These are phyloP conservation scores for Cladosporium sphaerospermum DNA, from an alignment of 2,329 filamentous ascomycete genomes.

Conservation along the genomic window DNA sequence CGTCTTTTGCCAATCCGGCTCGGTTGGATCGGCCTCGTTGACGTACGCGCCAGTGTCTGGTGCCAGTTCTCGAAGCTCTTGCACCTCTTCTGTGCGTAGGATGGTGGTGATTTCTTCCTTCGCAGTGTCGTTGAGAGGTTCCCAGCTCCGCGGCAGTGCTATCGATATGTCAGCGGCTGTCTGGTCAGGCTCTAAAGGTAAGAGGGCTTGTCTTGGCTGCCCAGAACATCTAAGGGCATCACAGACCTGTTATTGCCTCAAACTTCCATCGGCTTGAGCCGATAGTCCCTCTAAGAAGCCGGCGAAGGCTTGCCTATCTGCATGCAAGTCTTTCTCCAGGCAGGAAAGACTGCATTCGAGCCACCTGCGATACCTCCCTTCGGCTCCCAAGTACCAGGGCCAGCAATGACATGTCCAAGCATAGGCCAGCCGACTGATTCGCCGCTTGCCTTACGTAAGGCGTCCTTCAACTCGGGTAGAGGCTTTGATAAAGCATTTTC, in stretches of 20 bases:
- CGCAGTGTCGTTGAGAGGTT: slow-evolving; percentile 29
- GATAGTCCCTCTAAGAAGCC: too few species aligned
- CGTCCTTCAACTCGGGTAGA: background rate
- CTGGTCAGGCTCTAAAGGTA: too few species aligned
- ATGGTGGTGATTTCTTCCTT: slow-evolving; percentile 7
- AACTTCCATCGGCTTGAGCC: too few species aligned
- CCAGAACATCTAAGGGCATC: too few species aligned
- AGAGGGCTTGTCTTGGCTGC: background rate
- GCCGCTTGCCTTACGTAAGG: background rate
- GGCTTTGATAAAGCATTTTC: slow-evolving; percentile 5
- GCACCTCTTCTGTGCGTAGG: slow-evolving; percentile 6
- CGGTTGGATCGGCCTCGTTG: slow-evolving; percentile 30
- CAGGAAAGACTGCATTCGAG: slow-evolving; percentile 16
- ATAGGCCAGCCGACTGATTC: background rate
- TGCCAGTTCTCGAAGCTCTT: slow-evolving; percentile 34
- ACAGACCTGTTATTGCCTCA: too few species aligned
- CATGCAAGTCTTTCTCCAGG: slow-evolving; percentile 16
- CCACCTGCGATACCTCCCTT: slow-evolving; percentile 12
- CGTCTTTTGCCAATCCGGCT: slow-evolving; percentile 35
- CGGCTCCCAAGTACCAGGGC: background rate
- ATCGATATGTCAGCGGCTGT: background rate
- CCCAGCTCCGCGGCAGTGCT: slow-evolving; percentile 15
- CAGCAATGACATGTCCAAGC: slow-evolving; percentile 13
- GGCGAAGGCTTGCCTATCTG: slow-evolving; percentile 12
- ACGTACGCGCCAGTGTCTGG: slow-evolving; percentile 36